These are phyloP conservation scores for Stemphylium vesicarium DNA, from an alignment of 2,329 filamentous ascomycete genomes.

Conservation along the genomic window DNA sequence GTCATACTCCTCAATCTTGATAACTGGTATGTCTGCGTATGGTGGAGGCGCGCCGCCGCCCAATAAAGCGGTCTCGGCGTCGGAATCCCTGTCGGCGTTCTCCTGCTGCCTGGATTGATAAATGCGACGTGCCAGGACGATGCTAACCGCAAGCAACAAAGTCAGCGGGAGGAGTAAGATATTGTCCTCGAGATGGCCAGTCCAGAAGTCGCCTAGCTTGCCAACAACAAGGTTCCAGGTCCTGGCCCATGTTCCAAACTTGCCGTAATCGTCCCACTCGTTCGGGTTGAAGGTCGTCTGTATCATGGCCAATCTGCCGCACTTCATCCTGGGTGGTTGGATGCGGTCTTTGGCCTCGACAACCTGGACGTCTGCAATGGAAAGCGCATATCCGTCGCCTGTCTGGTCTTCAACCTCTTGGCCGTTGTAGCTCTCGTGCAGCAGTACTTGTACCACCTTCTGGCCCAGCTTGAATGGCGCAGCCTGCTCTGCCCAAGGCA, in stretches of 20 bases:
- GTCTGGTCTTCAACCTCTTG: background rate
- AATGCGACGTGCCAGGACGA: constrained; percentile 21
- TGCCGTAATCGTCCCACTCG: constrained; percentile 41
- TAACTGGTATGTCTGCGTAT: constrained; percentile 28
- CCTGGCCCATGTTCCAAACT: constrained; percentile 32
- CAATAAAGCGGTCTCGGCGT: constrained; percentile 31
- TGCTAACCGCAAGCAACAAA: constrained; percentile 16
- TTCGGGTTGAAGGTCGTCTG: constrained; percentile 31
- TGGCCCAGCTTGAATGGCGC: constrained; percentile 23
- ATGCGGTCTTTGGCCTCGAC: constrained; percentile 25
- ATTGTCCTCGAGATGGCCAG: constrained; percentile 17
- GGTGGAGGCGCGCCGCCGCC: constrained; percentile 18
- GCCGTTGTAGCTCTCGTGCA: constrained; percentile 15
- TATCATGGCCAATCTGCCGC: constrained; percentile 35
- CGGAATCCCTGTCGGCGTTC: constrained; percentile 8
- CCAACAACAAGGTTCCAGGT: constrained; percentile 19
- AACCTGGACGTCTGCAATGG: constrained; percentile 35
- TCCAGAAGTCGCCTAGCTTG: constrained; percentile 15
- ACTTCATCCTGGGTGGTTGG: constrained; percentile 36
- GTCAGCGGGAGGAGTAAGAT: constrained; percentile 21
- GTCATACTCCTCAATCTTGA: constrained; percentile 31
- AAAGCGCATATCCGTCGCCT: constrained; percentile 1
- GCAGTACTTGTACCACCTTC: constrained; percentile 34
- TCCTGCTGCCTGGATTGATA: constrained; percentile 17
- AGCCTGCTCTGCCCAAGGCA: constrained; percentile 7